Evolutionary conservation across 768 basidiomycete genomes (phyloP), one percentile per base, ranked within the genome.

Genomic region (Epithele typhae): DNA sequence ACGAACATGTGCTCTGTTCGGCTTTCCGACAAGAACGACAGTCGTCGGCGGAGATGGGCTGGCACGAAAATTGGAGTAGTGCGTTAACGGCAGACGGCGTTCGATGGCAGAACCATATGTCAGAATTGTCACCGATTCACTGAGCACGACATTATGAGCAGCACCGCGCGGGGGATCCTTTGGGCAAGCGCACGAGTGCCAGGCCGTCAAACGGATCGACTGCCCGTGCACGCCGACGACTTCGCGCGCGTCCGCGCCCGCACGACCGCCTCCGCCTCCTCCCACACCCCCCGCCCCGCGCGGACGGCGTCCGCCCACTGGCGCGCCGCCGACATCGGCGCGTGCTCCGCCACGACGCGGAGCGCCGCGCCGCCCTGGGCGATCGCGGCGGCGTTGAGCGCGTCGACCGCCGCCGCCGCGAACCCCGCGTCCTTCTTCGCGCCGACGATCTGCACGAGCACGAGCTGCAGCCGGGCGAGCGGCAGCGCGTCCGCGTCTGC

Each of bases 241-340:
- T n/a, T n/a, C n/a, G n/a, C n/a, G n/a, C n/a, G 8, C 27, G 14
- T 7, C 14, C 27, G 7, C 27, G 27, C 27, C 27, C 27, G 49
- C 42, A 63, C 59, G 2, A 53, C 48, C n/a, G 45, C 52, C 49
- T 62, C 60, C 11, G 60, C 62, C 12, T 35, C 25, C 3, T 57
- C 56, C 62, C 62, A 64, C 5, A 64, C 54, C n/a, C 54, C 38
- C 25, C 35, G 37, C 3, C 60, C 59, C 19, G 54, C 54, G 17
- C 60, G 33, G 11, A 59, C 57, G 11, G 54, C 52, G 19, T 53
- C 51, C 53, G 61, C 62, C 62, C 62, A 64, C 47, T 64, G 62
- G 14, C 50, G 48, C n/a, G 53, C 56, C 11, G 55, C 55, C 19
- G 60, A 62, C 8, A 48, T 22, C 14, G 62, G 62, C 7, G 62